Evolutionary conservation across 2,329 filamentous ascomycete genomes (phyloP).

Genomic region (Metarhizium guizhouense): DNA sequence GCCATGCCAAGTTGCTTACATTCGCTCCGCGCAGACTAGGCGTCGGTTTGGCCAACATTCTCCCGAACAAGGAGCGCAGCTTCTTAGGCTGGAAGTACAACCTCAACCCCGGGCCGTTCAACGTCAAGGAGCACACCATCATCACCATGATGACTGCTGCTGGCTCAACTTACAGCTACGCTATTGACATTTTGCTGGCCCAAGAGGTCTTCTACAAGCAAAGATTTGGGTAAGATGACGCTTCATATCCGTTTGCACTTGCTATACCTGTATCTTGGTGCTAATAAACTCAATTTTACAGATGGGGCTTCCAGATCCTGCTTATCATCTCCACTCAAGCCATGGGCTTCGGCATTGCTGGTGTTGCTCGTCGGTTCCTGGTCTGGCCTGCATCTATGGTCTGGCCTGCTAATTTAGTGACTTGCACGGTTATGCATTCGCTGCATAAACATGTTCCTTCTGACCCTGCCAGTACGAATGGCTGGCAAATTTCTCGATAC

Average conservation of each 20-base stretch:
- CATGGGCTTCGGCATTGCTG: conserved; percentile 54
- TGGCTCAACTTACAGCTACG: conserved; percentile 20
- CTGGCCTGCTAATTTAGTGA: conserved; percentile 51
- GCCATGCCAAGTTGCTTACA: background rate
- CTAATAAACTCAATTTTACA: background rate
- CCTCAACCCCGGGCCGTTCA: conserved; percentile 30
- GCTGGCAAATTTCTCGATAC: conserved; percentile 37
- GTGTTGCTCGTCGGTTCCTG: conserved; percentile 46
- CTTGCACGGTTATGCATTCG: conserved; percentile 50
- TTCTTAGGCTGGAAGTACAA: conserved; percentile 19
- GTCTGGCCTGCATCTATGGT: conserved; percentile 53
- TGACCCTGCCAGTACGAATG: conserved; percentile 15
- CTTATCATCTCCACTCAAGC: conserved; percentile 50
- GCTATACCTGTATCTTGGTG: background rate
- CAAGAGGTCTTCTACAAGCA: conserved; percentile 37
- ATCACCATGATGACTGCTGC: conserved; percentile 31
- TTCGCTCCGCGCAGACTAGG: conserved; percentile 9
- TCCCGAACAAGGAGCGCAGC: conserved; percentile 18
- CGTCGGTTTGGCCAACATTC: conserved; percentile 16
- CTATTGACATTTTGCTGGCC: conserved; percentile 28
- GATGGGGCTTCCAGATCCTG: conserved; percentile 47
- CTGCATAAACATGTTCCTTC: conserved; percentile 45
- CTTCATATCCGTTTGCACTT: background rate
- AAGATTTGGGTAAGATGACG: conserved; percentile 27
- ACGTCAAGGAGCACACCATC: conserved; percentile 38